phyloP scores from a whole-genome alignment of 2,329 filamentous ascomycete species.

The Pyrenophora graminea region DNA sequence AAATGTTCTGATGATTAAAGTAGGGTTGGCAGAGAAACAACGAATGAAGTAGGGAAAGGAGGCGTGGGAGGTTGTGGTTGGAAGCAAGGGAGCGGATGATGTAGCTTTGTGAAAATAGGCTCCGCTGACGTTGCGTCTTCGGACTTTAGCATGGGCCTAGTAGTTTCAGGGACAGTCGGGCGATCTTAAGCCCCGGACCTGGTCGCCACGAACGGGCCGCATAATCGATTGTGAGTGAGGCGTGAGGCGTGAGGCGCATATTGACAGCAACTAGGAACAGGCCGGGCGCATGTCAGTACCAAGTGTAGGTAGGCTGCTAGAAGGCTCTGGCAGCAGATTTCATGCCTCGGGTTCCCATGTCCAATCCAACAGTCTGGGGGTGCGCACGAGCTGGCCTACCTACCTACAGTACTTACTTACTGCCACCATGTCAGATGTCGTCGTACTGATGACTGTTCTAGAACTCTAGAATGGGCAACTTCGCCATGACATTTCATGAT shows the following conservation, averaged over 20 bases:
- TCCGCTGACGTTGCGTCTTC: constrained; percentile 14
- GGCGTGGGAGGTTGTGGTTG: constrained; percentile 7
- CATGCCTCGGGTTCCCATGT: no score
- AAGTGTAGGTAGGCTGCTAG: neutral
- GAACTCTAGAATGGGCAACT: no score
- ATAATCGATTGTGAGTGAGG: constrained; percentile 1
- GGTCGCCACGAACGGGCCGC: constrained; percentile 19
- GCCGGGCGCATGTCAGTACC: neutral
- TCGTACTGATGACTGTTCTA: no score
- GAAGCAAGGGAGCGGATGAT: constrained; percentile 21
- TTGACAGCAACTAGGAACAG: constrained; percentile 10
- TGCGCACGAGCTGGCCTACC: no score
- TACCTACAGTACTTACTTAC: no score
- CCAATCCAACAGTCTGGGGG: no score
- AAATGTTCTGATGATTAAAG: constrained; percentile 11
- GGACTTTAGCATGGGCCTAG: constrained; percentile 3
- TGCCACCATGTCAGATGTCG: no score
- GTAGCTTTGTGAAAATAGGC: constrained; percentile 16
- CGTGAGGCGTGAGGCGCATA: neutral
- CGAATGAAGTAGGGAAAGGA: constrained; percentile 12
- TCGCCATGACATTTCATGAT: no score
- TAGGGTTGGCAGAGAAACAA: constrained; percentile 7
- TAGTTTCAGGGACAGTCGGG: constrained; percentile 15
- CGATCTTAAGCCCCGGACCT: constrained; percentile 21
- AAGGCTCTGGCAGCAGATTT: no score